Evolutionary conservation across 345 rosid species (phyloP), one percentile per base, ranked within the genome.

Genomic region (Euphorbia lathyris): DNA sequence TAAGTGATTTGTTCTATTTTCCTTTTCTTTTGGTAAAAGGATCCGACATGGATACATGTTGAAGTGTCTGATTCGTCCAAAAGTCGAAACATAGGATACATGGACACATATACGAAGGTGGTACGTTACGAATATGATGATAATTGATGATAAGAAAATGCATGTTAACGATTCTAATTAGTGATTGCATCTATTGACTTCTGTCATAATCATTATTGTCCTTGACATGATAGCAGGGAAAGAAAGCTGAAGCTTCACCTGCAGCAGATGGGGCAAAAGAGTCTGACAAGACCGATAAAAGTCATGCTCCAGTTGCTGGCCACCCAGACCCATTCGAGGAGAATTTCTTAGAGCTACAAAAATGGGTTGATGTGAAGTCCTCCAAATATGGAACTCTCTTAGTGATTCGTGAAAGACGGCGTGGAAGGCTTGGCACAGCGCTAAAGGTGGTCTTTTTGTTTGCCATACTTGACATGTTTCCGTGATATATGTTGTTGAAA

Each of bases 311-410:
- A 64, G 83, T 55, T 34, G 75, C 86, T 63, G 78, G 68, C 66
- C 74, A 73, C 68, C 78, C 81, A 61, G 95, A 90, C 77, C 52
- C 68, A 52, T 95, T 92, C 58, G 92, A 90, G 79, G 92, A 95
- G 67, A 90, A 84, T 82, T 86, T 80, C 72, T 90, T 75, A 71
- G 96, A 92, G 75, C 76, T 92, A 73, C 77, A 74, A 64, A 92
- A 92, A 83, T 95, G 99, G 99, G 97, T 86, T 17, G 94, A 87
- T 66, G 77, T 83, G 42, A 95, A 87, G 88, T 86, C 97, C 51
- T 74, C 88, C 1, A 95, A 95, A 61, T 90, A 87, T 30, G 96
- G 87, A 22, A 85, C 82, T 74, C 90, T 95, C 69, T 68, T 72
- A 57, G 96, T 95, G 72, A 66, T 87, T 30, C 90, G 87, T 34